Evolutionary conservation across 352 stramenopile genomes (phyloP), one percentile per base, ranked within the genome.

Genomic region (Phytophthora megakarya): DNA sequence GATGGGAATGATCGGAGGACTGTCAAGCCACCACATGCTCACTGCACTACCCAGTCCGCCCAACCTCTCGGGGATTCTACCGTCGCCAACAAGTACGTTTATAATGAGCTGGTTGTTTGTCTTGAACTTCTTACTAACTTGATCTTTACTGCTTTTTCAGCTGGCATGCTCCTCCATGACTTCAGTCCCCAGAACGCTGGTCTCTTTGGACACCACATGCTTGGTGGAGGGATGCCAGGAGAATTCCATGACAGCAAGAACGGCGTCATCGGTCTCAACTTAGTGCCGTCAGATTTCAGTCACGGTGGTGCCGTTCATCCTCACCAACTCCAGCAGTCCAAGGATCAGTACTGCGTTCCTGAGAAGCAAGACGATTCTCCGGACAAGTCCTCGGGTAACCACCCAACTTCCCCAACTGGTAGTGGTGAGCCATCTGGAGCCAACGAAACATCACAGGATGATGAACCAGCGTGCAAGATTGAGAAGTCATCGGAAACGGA

Each of bases 131-230:
- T 39, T 65, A 44, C 48, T 74, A 25, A 74, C 49, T 52, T 13
- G 38, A 40, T 19, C 16, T 61, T 53, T 42, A 35, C 22, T 15
- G 2, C 9, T 57, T 71, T 45, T 52, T 18, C 32, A 86, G 81
- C 84, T 1, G 86, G 75, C 32, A 91, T 93, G 84, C 70, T 93
- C 10, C 67, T 93, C 25, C 81, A 93, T 43, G 84, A 93, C 8
- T 91, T 93, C 61, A 93, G 81, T 26, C 78, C 81, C 1, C 80
- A 88, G 52, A 80, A 81, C 49, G 72, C 57, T 26, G 67, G 72
- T 18, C 64, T 85, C 7, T 81, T 80, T 48, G 74, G 75, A 32
- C 77, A 90, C 48, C 59, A 62, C 18, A 75, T 81, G 58, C 61
- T 70, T 23, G 19, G 56, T 50, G 48, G 62, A 42, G 50, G 61